Percentiles rank a stretch among this genome's conserved stretches.
phyloP scores from a whole-genome alignment of 2,329 filamentous ascomycete genomes.

The Pleurostoma richardsiae region DNA sequence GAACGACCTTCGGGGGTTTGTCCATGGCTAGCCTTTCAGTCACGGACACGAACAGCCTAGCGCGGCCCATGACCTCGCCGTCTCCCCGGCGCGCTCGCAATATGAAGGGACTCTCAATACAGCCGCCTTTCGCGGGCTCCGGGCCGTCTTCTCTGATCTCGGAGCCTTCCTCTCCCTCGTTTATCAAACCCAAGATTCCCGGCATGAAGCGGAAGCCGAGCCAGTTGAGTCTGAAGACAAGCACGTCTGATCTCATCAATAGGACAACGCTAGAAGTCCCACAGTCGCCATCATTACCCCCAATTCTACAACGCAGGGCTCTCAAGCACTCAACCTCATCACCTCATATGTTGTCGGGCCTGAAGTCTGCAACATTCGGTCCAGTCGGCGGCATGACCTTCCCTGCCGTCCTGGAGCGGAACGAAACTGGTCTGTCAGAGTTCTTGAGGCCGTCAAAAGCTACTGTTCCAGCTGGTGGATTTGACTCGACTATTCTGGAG shows the following conservation, averaged over 20 bases:
- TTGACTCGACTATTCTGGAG: conserved; percentile 42
- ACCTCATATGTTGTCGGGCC: conserved; percentile 57
- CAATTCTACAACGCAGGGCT: conserved; percentile 57
- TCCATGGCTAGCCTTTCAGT: conserved; percentile 43
- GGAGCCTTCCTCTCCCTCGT: conserved; percentile 68
- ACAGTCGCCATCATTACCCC: conserved; percentile 48
- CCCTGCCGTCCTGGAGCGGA: conserved; percentile 54
- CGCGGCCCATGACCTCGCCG: conserved; percentile 62
- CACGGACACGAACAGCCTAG: conserved; percentile 31
- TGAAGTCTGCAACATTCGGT: conserved; percentile 56
- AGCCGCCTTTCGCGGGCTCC: conserved; percentile 49
- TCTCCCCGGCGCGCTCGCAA: conserved; percentile 71
- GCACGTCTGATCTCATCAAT: conserved; percentile 51
- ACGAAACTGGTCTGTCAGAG: conserved; percentile 55
- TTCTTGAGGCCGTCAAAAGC: conserved; percentile 48
- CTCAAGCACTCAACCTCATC: conserved; percentile 65
- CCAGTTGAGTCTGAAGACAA: conserved; percentile 71
- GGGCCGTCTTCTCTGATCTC: conserved; percentile 48
- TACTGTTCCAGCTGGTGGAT: conserved; percentile 17
- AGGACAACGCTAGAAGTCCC: conserved; percentile 48
- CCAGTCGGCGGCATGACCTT: conserved; percentile 60
- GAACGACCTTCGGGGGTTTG: conserved; percentile 49
- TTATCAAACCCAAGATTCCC: conserved; percentile 75
- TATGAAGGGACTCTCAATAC: conserved; percentile 78
- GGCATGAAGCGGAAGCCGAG: conserved; percentile 70